phyloP scores from a whole-genome alignment of 352 stramenopile genomes.

The Phytophthora meadii region DNA sequence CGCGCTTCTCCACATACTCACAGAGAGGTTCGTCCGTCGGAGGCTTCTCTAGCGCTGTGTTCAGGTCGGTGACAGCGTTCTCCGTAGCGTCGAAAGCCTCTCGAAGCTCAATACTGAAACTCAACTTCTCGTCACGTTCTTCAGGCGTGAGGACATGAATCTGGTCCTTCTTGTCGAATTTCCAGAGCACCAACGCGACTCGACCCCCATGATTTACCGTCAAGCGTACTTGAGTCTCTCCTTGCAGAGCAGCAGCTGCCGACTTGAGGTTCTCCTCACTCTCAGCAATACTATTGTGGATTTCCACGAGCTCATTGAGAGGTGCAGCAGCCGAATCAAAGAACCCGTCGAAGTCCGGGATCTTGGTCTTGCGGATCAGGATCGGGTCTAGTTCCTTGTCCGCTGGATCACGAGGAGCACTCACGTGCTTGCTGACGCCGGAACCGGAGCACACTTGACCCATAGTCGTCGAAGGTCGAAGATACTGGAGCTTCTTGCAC shows the following conservation, averaged over 20 bases:
- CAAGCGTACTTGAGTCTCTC: constrained; percentile 53
- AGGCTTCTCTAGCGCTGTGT: constrained; percentile 44
- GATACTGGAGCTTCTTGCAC: constrained; percentile 18
- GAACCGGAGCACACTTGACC: constrained; percentile 64
- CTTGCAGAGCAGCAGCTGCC: constrained; percentile 53
- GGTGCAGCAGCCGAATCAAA: constrained; percentile 27
- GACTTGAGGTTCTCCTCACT: constrained; percentile 66
- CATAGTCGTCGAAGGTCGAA: constrained; percentile 36
- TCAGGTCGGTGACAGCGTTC: constrained; percentile 33
- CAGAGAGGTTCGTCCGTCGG: constrained; percentile 33
- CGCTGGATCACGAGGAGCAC: constrained; percentile 31
- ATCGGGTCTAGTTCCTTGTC: constrained; percentile 37
- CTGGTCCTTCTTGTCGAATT: constrained; percentile 55
- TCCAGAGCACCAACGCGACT: constrained; percentile 46
- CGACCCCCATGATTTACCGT: constrained; percentile 27
- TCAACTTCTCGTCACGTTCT: constrained; percentile 31
- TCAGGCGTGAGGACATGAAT: constrained; percentile 37
- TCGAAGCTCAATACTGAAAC: constrained; percentile 17
- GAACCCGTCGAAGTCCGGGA: constrained; percentile 30
- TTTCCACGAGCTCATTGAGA: constrained; percentile 35
- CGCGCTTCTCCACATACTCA: constrained; percentile 44
- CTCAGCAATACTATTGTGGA: constrained; percentile 57
- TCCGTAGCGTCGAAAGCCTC: constrained; percentile 21
- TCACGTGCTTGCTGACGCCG: constrained; percentile 55
- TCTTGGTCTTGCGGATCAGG: constrained; percentile 28